Evolutionary conservation across 345 rosid genomes (phyloP).

Genomic region (Erucastrum elatum): DNA sequence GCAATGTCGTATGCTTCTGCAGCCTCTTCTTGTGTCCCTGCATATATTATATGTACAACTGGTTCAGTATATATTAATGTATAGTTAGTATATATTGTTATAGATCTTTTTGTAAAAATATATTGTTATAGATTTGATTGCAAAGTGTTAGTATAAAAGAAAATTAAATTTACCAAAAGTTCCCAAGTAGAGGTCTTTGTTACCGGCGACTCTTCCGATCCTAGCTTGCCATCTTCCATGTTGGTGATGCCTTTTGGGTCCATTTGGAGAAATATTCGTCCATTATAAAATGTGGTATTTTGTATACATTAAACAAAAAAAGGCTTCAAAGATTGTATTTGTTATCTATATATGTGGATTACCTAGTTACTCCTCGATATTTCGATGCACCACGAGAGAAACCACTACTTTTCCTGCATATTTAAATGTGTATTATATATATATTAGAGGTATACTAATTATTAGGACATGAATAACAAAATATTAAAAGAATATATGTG

Average conservation of each 20-base stretch:
- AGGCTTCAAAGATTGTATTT: neutral
- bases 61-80: neutral
- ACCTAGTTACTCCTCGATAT: slow-evolving; percentile 96
- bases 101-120: neutral
- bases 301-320: neutral
- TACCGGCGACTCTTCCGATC: slow-evolving; percentile 96
- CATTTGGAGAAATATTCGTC: neutral
- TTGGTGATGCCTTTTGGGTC: slow-evolving; percentile 76
- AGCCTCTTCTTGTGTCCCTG: slow-evolving; percentile 95
- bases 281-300: neutral
- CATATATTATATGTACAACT: neutral
- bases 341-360: neutral
- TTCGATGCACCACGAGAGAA: slow-evolving; percentile 96
- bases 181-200: slow-evolving; percentile 92
- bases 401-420: slow-evolving; percentile 87
- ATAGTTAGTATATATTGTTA: neutral
- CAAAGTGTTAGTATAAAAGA: neutral
- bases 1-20: slow-evolving; percentile 99
- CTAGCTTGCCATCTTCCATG: slow-evolving; percentile 99
- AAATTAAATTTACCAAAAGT: slow-evolving; percentile 62
- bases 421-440: neutral
- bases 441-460: slow-evolving; percentile 11
- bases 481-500: neutral
- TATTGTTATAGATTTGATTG: too few species aligned
- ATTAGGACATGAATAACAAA: neutral